Conservation (phyloP, 2,329 filamentous ascomycete species). For the Ophidiomyces ophidiicola region DNA sequence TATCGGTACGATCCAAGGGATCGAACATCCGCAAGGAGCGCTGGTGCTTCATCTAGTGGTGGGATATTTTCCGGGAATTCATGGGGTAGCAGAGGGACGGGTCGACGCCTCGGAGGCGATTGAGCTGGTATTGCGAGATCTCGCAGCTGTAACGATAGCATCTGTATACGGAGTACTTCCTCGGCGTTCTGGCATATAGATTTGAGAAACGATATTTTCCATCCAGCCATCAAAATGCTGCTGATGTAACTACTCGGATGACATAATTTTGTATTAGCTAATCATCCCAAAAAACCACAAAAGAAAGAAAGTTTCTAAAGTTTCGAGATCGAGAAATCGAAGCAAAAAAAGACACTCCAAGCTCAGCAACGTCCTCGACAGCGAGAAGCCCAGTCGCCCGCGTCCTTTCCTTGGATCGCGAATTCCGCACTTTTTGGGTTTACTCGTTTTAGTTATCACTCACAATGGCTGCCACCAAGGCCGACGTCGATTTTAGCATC, state of each 20-base stretch:
- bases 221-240: background rate
- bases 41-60: constrained; percentile 18
- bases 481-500: constrained; percentile 69
- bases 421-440: background rate
- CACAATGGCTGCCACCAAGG: constrained; percentile 33
- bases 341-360: background rate
- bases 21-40: constrained; percentile 19
- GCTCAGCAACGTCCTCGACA: background rate
- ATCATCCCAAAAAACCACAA: constrained; percentile 7
- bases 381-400: background rate
- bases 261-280: constrained; percentile 2
- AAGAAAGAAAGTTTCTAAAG: constrained; percentile 12
- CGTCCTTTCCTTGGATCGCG: background rate
- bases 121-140: too few relatives aligned
- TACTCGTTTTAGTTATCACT: background rate
- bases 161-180: too few relatives aligned
- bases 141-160: too few relatives aligned
- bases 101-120: constrained; percentile 30
- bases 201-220: too few relatives aligned
- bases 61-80: constrained; percentile 23
- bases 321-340: constrained; percentile 6
- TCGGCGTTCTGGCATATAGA: too few relatives aligned
- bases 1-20: constrained; percentile 54
- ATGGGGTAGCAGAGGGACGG: constrained; percentile 32
- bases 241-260: background rate